Conservation (phyloP, 106 monocot genomes). For the Agapanthus africanus region DNA sequence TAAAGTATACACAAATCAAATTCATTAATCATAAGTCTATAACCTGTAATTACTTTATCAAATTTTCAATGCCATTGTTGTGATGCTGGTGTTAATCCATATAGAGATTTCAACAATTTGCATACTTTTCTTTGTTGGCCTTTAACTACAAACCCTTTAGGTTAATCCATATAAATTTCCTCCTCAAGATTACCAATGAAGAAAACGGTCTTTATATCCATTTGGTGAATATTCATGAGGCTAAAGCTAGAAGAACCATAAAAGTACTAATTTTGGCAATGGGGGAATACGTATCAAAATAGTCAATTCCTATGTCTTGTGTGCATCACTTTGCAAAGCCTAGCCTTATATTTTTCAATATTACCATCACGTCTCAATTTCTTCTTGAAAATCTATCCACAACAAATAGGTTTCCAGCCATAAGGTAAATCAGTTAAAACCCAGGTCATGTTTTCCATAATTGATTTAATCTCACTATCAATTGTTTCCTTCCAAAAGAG, state of each 20-base stretch:
- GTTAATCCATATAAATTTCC: not conserved
- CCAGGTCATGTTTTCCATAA: not conserved
- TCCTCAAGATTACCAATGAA: not conserved
- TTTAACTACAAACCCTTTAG: not conserved
- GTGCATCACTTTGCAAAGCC: not conserved
- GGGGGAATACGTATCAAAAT: not conserved
- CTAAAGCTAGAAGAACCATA: not conserved
- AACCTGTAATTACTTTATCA: not conserved
- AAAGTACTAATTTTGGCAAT: not conserved
- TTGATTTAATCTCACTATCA: not conserved
- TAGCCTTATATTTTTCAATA: not conserved
- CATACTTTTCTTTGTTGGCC: not conserved
- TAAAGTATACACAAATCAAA: not conserved
- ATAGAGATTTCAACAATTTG: not conserved
- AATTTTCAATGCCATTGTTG: not conserved
- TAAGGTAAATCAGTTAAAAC: not conserved
- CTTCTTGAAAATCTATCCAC: not conserved
- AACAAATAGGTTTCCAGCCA: not conserved
- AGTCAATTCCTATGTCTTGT: not conserved
- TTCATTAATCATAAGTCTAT: not conserved
- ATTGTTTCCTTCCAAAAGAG: not conserved
- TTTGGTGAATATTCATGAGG: not conserved
- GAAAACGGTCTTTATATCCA: not conserved
- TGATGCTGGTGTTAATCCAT: not conserved
- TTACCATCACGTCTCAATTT: not conserved